These are phyloP conservation scores for Wickerhamiella shivajii DNA, from an alignment of 805 yeast genomes.

Conservation along the genomic window DNA sequence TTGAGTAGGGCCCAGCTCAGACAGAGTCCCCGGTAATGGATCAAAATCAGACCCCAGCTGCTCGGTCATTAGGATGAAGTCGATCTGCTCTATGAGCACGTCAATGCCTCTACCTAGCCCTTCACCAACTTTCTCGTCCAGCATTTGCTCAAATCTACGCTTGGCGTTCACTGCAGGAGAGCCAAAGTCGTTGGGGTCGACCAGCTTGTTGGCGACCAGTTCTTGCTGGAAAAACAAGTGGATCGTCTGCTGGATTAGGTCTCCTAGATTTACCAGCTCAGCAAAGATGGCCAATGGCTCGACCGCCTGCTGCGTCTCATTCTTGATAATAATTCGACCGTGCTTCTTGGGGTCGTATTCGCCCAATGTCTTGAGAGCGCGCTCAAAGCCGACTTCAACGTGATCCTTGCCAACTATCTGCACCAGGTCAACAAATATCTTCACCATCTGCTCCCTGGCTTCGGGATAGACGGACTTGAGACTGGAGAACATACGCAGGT, in stretches of 20 bases:
- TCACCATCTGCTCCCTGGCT: constrained; percentile 36
- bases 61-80: constrained; percentile 38
- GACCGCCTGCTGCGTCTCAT: constrained; percentile 26
- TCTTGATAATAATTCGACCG: constrained; percentile 18
- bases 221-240: constrained; percentile 85
- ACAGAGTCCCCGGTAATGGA: constrained; percentile 27
- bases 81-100: constrained; percentile 70
- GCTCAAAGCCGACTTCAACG: constrained; percentile 69
- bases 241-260: constrained; percentile 80
- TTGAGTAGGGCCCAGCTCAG: constrained; percentile 31
- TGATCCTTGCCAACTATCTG: constrained; percentile 55
- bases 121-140: constrained; percentile 83
- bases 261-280: constrained; percentile 86
- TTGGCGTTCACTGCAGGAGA: constrained; percentile 67
- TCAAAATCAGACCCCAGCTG: constrained; percentile 51
- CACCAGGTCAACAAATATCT: constrained; percentile 54
- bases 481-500: constrained; percentile 35
- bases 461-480: constrained; percentile 24
- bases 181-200: constrained; percentile 64
- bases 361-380: constrained; percentile 55
- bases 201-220: constrained; percentile 38
- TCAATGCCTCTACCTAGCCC: constrained; percentile 90
- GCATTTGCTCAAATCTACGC: constrained; percentile 60
- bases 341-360: constrained; percentile 49
- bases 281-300: constrained; percentile 80